Conservation (phyloP, 805 yeast species). For the Wickerhamiella azymoides region DNA sequence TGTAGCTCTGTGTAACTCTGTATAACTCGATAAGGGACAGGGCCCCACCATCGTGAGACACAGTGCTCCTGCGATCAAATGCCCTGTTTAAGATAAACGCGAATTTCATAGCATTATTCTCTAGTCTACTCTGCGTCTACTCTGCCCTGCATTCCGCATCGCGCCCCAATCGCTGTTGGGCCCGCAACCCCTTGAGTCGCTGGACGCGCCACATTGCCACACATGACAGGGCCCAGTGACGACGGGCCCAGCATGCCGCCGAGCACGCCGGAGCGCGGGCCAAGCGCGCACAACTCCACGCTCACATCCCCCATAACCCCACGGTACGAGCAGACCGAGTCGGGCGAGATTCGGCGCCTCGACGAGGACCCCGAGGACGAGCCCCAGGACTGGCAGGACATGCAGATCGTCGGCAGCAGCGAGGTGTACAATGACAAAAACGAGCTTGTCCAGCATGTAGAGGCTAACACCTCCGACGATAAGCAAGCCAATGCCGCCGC, state of each 20-base stretch:
- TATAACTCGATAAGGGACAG: too few relatives aligned
- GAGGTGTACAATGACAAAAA: constrained; percentile 72
- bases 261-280: not conserved
- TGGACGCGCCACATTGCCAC: not conserved
- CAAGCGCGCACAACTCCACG: not conserved
- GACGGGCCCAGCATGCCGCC: not conserved
- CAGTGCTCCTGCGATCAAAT: too few relatives aligned
- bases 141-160: not conserved
- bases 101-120: too few relatives aligned
- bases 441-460: constrained; percentile 23
- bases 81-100: too few relatives aligned
- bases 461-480: constrained; percentile 13
- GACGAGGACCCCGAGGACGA: constrained; percentile 11
- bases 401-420: constrained; percentile 66
- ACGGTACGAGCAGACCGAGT: constrained; percentile 13
- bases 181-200: too few relatives aligned
- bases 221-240: not conserved
- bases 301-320: constrained; percentile 8
- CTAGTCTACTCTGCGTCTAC: too few relatives aligned
- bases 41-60: too few relatives aligned
- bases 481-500: constrained; percentile 31
- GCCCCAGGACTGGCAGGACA: constrained; percentile 65
- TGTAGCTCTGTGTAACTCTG: too few relatives aligned
- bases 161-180: too few relatives aligned
- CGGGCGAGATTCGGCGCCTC: constrained; percentile 16